Conservation (phyloP, 495 filamentous ascomycete genomes). For the Neurospora terricola region DNA sequence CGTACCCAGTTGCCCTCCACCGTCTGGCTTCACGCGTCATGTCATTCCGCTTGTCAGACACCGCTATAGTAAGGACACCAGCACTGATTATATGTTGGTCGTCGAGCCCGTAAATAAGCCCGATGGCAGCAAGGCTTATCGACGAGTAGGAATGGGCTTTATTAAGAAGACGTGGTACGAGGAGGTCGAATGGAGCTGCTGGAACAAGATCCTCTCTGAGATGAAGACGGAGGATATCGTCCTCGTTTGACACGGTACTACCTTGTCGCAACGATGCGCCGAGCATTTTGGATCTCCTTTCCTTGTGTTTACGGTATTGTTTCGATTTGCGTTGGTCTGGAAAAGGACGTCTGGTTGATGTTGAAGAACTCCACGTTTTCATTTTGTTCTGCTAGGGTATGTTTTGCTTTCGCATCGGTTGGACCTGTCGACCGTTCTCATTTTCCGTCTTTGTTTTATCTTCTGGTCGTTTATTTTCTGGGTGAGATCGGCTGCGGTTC, state of each 20-base stretch:
- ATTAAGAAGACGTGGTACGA: background rate
- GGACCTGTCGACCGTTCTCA: background rate
- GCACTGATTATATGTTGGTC: background rate
- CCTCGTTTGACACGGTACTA: background rate
- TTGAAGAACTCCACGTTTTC: background rate
- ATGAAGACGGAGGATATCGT: background rate
- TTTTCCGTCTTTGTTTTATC: background rate
- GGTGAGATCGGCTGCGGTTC: background rate
- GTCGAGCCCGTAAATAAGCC: background rate
- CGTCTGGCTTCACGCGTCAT: background rate
- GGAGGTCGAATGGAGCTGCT: background rate
- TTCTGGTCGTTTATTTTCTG: background rate
- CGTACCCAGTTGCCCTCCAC: background rate
- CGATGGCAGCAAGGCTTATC: background rate
- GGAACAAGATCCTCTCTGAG: background rate
- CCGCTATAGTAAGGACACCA: accelerated
- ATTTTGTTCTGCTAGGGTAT: background rate
- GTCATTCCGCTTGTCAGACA: background rate
- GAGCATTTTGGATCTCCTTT: background rate
- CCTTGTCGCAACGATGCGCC: background rate
- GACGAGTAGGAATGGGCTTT: background rate
- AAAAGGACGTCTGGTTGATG: background rate
- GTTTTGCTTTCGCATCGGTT: too few relatives aligned
- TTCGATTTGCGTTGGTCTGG: background rate
- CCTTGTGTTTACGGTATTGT: background rate